Base-by-base conservation (phyloP, 306 rosid species). In the Vicia sativa region DNA sequence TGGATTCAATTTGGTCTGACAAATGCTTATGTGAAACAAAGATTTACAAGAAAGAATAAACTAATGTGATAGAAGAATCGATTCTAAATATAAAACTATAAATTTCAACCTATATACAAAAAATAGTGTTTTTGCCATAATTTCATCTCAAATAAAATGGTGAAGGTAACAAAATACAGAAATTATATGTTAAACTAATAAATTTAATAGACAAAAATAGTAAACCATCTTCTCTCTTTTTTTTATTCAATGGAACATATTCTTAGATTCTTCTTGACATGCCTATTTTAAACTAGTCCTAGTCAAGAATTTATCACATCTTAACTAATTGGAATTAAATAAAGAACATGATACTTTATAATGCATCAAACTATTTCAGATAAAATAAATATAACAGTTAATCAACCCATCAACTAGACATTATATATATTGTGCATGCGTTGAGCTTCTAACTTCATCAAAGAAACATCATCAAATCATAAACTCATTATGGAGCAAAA, bases 401-500 rank as follows among this genome's bases (percentile, higher is more conserved):
- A 34, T 34, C 2, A 7, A 18, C 70, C 72, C 61, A 60, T 53
- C 67, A 12, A 23, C 79, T 43, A 71, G 79, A 75, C 74, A 55
- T 65, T 65, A 62, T 41, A 62, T 60, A 52, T 73, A 41, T 28
- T 38, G 44, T 80, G 53, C 34, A 23, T 71, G 44, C 19, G 9
- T 15, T 77, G 48, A 77, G 73, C 46, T 66, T 70, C 56, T 74
- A 67, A 67, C 25, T 59, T 71, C 19, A 65, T 15, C 53, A 39
- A 64, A 65, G 54, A 13, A 23, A 44, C n/a, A 21, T 1, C 55
- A 38, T 14, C 9, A 70, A 34, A 34, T 34, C 38, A 74, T 26
- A 38, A 66, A 45, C 41, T 31, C n/a, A 41, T 15, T 1, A 81
- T 83, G 85, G 84, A 59, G 25, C 21, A 43, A 18, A 63, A 79